These are phyloP conservation scores for Westerdykella sp. DNA, from an alignment of 2,329 filamentous ascomycete species.

Conservation along the genomic window DNA sequence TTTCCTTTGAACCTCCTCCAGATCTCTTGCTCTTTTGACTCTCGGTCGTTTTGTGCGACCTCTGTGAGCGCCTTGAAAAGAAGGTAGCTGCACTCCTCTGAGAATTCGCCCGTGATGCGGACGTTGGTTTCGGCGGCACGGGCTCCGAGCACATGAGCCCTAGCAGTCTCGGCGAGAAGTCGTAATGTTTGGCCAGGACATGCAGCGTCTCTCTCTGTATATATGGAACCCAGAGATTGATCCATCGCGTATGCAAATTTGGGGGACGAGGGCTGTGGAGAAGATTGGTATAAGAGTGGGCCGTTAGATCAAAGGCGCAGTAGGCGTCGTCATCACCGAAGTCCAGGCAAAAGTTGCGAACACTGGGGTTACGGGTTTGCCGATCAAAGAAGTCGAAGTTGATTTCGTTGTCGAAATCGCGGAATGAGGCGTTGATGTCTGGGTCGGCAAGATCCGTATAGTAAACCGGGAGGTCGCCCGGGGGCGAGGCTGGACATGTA, in stretches of 20 bases:
- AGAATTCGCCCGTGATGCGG: conserved; percentile 8
- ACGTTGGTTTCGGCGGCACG: conserved; percentile 20
- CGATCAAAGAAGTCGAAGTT: conserved; percentile 44
- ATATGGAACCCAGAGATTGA: conserved; percentile 67
- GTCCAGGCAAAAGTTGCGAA: conserved; percentile 59
- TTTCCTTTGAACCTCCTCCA: conserved; percentile 7
- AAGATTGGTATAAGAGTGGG: conserved; percentile 37
- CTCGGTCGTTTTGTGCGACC: conserved; percentile 9
- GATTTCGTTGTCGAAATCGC: conserved; percentile 48
- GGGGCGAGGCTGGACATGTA: conserved; percentile 22
- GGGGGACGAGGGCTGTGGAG: conserved; percentile 40
- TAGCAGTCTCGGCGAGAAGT: conserved; percentile 60
- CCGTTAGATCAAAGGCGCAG: conserved; percentile 51
- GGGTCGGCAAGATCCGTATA: conserved; percentile 31
- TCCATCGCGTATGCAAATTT: conserved; percentile 60
- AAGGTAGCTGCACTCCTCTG: conserved; percentile 29
- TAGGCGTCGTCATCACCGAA: conserved; percentile 53
- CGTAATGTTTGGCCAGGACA: conserved; percentile 55
- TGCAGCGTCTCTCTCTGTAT: conserved; percentile 52
- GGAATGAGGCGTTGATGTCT: conserved; percentile 39
- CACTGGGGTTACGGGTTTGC: conserved; percentile 38
- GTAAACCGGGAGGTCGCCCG: conserved; percentile 29
- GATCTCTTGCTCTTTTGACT: not conserved
- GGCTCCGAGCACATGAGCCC: conserved; percentile 59
- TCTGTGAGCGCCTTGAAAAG: conserved; percentile 22